Evolutionary conservation across 2,329 filamentous ascomycete species (phyloP).

Genomic region (Malbranchea cinnamomea): DNA sequence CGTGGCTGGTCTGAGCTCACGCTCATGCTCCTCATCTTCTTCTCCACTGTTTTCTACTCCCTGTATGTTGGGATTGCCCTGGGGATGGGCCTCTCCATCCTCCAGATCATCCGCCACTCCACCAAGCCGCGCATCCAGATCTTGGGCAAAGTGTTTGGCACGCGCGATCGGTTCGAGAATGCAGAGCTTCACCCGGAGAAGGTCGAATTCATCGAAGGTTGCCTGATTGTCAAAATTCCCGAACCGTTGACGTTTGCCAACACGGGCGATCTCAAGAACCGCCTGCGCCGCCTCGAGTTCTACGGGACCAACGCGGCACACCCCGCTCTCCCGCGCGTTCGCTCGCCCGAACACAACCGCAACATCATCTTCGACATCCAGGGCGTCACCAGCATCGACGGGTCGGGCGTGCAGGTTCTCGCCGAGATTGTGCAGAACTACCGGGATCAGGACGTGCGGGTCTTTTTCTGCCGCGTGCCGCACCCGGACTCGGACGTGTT

Average conservation of each 20-base stretch:
- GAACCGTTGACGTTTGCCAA: conserved; percentile 96
- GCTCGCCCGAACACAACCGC: conserved; percentile 64
- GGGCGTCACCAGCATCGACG: conserved; percentile 89
- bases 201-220: conserved; percentile 81
- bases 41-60: conserved; percentile 89
- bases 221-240: conserved; percentile 91
- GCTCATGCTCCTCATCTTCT: conserved; percentile 81
- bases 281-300: conserved; percentile 68
- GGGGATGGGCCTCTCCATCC: conserved; percentile 76
- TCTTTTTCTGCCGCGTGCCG: conserved; percentile 41
- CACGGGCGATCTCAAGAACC: conserved; percentile 76
- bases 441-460: conserved; percentile 52
- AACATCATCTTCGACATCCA: conserved; percentile 97
- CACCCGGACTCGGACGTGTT: conserved; percentile 44
- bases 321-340: conserved; percentile 68
- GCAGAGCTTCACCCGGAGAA: conserved; percentile 57
- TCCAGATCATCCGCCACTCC: conserved; percentile 78
- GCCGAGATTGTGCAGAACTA: conserved; percentile 77
- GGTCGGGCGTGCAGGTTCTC: conserved; percentile 81
- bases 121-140: conserved; percentile 94
- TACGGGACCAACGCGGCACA: conserved; percentile 80
- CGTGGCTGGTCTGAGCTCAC: conserved; percentile 71
- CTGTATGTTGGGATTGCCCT: conserved; percentile 85
- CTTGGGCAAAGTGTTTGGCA: conserved; percentile 73
- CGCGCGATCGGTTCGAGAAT: conserved; percentile 64